Evolutionary conservation across 2,329 filamentous ascomycete genomes (phyloP).

Genomic region (Microcera coccophila): DNA sequence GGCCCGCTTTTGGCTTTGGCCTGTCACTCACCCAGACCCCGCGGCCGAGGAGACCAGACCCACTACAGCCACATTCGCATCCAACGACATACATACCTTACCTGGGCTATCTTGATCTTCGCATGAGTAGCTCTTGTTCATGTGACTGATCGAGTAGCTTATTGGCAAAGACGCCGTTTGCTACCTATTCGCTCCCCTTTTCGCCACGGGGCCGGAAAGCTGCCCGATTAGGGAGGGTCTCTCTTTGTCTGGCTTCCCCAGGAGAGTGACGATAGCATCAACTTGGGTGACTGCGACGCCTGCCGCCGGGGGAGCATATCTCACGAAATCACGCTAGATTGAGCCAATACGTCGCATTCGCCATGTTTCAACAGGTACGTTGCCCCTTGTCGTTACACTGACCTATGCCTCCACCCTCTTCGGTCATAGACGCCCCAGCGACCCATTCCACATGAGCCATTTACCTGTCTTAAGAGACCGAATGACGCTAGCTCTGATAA

Average conservation of each 20-base stretch:
- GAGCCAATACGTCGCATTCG: slow-evolving; percentile 3
- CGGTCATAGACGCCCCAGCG: not conserved
- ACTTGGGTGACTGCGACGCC: not conserved
- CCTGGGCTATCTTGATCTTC: not conserved
- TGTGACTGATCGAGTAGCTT: not conserved
- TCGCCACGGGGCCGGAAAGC: no score
- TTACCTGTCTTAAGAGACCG: slow-evolving; percentile 4
- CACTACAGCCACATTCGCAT: not conserved
- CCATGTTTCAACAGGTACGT: slow-evolving; percentile 32
- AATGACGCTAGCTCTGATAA: not conserved
- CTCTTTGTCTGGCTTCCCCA: slow-evolving; percentile 4
- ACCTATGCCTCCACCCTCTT: not conserved
- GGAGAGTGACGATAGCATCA: slow-evolving; percentile 18
- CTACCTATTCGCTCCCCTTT: no score
- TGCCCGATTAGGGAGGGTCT: not conserved
- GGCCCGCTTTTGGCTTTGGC: not conserved
- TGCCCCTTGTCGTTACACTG: not conserved
- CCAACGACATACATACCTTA: not conserved
- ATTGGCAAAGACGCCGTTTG: not conserved
- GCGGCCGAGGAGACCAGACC: no score
- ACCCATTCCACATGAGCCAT: slow-evolving; percentile 12
- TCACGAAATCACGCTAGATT: not conserved
- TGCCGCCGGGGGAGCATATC: not conserved
- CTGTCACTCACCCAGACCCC: no score
- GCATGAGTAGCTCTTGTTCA: not conserved